A percentile compares a stretch with the other conserved stretches of the same genome.
phyloP scores from a whole-genome alignment of 768 basidiomycete genomes.

The Trametes coccinea region DNA sequence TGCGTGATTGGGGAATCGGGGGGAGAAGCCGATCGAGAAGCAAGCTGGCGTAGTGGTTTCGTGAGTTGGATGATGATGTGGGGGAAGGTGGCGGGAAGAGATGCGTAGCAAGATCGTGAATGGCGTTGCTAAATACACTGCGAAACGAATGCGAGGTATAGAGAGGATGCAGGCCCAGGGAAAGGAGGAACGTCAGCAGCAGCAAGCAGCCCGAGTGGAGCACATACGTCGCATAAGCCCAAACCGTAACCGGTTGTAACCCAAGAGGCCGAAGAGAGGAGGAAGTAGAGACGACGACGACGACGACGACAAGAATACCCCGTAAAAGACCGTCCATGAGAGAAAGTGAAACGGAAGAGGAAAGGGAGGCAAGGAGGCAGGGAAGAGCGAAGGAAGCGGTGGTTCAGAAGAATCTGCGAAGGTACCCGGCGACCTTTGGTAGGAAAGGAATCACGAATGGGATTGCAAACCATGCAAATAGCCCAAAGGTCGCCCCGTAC shows the following conservation, averaged over 20 bases:
- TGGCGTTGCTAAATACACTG: conserved; percentile 18
- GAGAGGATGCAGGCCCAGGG: conserved; percentile 12
- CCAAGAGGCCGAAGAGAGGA: conserved; percentile 11
- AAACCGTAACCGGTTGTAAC: conserved; percentile 32
- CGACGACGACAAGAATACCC: conserved; percentile 16
- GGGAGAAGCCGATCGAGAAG: too few species aligned
- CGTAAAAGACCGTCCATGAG: conserved; percentile 23
- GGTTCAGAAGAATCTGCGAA: conserved; percentile 42
- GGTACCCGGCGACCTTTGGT: conserved; percentile 51
- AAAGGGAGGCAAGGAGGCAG: not conserved
- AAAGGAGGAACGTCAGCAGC: not conserved
- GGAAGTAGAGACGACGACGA: not conserved
- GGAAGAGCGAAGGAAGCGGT: not conserved
- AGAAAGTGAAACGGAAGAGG: conserved; percentile 5
- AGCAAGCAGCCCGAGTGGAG: not conserved
- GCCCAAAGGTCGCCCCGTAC: conserved; percentile 51
- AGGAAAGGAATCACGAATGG: conserved; percentile 43
- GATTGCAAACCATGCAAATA: conserved; percentile 43
- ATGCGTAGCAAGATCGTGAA: conserved; percentile 20
- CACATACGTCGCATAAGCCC: conserved; percentile 18
- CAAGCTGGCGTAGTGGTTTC: not conserved
- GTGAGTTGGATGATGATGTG: not conserved
- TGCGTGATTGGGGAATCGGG: too few species aligned
- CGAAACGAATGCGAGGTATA: conserved; percentile 23
- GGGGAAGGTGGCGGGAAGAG: not conserved